Evolutionary conservation across 805 yeast genomes (phyloP).

Genomic region (Metschnikowia colocasiae): DNA sequence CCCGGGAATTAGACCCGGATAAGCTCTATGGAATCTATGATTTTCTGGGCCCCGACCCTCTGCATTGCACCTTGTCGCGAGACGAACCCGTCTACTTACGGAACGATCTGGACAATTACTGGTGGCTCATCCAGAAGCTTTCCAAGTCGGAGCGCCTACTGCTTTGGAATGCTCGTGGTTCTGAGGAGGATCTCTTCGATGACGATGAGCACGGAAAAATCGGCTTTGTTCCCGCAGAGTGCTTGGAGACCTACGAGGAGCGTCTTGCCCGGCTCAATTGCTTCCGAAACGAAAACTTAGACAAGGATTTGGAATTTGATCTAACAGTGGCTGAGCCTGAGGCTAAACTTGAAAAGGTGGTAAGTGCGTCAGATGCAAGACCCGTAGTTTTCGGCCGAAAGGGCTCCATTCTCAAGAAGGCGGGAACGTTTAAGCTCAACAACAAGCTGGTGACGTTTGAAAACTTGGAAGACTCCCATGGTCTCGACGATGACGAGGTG

Average conservation of each 20-base stretch:
- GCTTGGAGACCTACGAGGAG: constrained; percentile 87
- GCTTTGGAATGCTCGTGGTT: constrained; percentile 13
- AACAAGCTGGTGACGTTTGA: constrained; percentile 41
- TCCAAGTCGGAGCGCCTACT: constrained; percentile 29
- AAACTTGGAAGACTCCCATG: constrained; percentile 27
- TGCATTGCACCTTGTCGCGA: constrained; percentile 74
- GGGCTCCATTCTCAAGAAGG: constrained; percentile 16
- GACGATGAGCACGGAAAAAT: constrained; percentile 60
- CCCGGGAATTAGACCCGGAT: constrained; percentile 76
- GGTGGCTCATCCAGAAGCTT: constrained; percentile 81
- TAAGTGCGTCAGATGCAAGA: not conserved
- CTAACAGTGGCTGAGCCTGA: too few relatives aligned
- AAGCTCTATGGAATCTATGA: constrained; percentile 83
- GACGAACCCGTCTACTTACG: constrained; percentile 80
- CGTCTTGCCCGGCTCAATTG: constrained; percentile 88
- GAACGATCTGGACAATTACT: constrained; percentile 88
- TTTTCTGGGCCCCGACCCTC: constrained; percentile 88
- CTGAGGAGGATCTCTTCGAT: constrained; percentile 15
- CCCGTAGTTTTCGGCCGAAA: constrained; percentile 8
- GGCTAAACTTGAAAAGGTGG: not conserved
- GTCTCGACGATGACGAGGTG: constrained; percentile 16
- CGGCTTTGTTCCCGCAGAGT: constrained; percentile 97
- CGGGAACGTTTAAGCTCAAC: constrained; percentile 9
- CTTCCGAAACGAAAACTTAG: constrained; percentile 80
- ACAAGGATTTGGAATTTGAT: constrained; percentile 19